Evolutionary conservation across 1,284 basidiomycete species (phyloP).

Genomic region (Cerioporus squamosus): DNA sequence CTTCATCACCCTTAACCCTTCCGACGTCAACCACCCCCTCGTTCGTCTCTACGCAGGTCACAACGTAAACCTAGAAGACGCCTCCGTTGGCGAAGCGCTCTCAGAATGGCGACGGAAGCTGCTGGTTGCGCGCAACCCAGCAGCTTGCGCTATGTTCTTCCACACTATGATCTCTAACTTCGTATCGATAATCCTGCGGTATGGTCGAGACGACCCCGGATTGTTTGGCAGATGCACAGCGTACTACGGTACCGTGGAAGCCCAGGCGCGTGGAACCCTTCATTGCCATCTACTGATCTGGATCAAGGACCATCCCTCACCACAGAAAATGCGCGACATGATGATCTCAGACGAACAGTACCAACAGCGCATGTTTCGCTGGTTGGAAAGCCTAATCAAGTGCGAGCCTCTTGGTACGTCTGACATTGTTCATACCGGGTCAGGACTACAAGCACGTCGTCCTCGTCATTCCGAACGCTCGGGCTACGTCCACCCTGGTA

Average conservation of each 20-base stretch:
- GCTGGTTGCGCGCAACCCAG: not conserved
- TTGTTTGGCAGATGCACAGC: constrained; percentile 14
- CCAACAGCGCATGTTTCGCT: not conserved
- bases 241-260: constrained; percentile 23
- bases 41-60: not conserved
- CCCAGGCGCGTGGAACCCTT: constrained; percentile 19
- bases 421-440: not conserved
- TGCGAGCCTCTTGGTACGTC: constrained; percentile 7
- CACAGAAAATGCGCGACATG: constrained; percentile 9
- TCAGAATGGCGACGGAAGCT: not conserved
- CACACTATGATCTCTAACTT: constrained; percentile 8
- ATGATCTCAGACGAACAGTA: not conserved
- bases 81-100: not conserved
- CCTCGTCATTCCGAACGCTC: not conserved
- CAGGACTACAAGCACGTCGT: not conserved
- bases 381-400: constrained; percentile 10
- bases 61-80: not conserved
- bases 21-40: not conserved
- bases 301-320: constrained; percentile 11
- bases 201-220: not conserved
- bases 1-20: constrained; percentile 4
- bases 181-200: constrained; percentile 1
- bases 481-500: not conserved
- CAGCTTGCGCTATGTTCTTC: constrained; percentile 6
- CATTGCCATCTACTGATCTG: constrained; percentile 27